Conservation (phyloP, 345 rosid species). For the Bruguiera sexangula region DNA sequence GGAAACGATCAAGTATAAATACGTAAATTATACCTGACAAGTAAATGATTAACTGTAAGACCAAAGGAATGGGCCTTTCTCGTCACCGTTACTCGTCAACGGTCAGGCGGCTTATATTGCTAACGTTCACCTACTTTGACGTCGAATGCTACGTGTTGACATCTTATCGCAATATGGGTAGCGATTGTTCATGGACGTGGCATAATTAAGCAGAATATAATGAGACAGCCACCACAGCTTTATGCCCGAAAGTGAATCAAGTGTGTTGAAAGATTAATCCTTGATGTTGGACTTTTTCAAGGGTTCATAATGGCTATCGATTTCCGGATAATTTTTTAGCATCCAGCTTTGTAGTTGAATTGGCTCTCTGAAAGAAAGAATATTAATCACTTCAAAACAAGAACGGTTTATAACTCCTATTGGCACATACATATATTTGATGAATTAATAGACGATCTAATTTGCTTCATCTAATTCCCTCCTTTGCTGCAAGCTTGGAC, state of each 20-base stretch:
- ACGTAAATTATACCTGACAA: not conserved
- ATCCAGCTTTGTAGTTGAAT: too few species aligned
- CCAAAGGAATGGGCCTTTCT: not conserved
- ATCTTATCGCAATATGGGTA: not conserved
- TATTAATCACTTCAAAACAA: too few species aligned
- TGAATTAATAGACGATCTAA: too few species aligned
- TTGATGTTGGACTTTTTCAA: too few species aligned
- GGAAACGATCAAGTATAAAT: not conserved
- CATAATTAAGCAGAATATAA: not conserved
- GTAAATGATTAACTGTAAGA: slow-evolving; percentile 5
- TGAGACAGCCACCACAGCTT: too few species aligned
- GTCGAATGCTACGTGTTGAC: not conserved
- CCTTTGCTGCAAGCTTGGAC: not conserved
- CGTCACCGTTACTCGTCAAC: not conserved
- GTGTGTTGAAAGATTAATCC: too few species aligned
- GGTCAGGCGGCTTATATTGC: slow-evolving; percentile 8
- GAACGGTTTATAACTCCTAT: too few species aligned
- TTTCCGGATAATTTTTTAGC: too few species aligned
- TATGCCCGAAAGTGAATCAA: too few species aligned
- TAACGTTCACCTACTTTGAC: slow-evolving; percentile 1
- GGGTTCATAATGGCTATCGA: too few species aligned
- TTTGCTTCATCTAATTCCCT: not conserved
- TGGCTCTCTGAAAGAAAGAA: too few species aligned
- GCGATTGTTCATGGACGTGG: not conserved
- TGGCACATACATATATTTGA: too few species aligned